Base-by-base conservation (phyloP, 768 basidiomycete genomes). In the Cystofilobasidium bisporidii region DNA sequence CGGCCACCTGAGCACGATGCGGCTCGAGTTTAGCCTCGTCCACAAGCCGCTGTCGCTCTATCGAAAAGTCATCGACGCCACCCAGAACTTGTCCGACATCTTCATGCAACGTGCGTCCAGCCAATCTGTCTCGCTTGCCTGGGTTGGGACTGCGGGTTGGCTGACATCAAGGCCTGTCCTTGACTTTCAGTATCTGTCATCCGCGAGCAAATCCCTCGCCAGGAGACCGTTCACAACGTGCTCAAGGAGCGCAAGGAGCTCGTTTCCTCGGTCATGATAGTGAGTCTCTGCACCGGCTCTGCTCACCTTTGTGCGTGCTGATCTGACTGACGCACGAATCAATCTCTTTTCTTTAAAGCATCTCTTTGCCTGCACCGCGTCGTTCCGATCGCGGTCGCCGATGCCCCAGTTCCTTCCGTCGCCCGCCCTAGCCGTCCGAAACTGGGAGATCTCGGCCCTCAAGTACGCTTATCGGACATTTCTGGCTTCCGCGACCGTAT, bases 401-500 rank as follows among this genome's bases (percentile, higher is more conserved):
- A 65, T 78, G 10, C 77, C 77, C 2, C 77, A 77, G 57, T 78
- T 74, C 58, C 67, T 78, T 1, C 75, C 77, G 26, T 71, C 71
- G 0, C 74, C 76, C 12, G 60, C 72, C 11, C 66, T 71, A 17
- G 73, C 76, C 24, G 71, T 78, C 40, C 41, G 56, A 1, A 38
- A 32, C 4, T 69, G 68, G 68, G 68, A 69, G 28, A 24, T 26
- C 17, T 28, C 40, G 20, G 68, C 63, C 22, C 57, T 69, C 33
- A 38, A 41, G 36, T 61, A 41, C 11, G 36, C 41, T 67, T 8
- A 47, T 67, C 22, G 32, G n/a, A n/a, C n/a, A n/a, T 58, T 32
- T 17, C 64, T n/a, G n/a, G 32, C n/a, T n/a, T n/a, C n/a, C n/a
- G n/a, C n/a, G n/a, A n/a, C n/a, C n/a, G n/a, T n/a, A n/a, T n/a